Conservation (phyloP, 352 stramenopile genomes). For the Globisporangium canariense region DNA sequence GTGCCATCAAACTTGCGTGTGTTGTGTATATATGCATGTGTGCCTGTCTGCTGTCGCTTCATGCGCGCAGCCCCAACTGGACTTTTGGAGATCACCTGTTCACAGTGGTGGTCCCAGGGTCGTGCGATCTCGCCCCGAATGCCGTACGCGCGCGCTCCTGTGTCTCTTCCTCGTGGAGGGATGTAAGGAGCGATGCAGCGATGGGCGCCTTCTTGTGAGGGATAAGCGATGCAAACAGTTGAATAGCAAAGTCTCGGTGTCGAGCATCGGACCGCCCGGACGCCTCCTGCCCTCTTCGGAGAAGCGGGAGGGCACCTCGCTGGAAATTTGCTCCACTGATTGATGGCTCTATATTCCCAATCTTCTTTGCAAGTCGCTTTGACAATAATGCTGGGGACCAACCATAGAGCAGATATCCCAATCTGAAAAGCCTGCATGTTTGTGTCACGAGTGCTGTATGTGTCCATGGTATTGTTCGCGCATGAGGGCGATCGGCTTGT, state of each 20-base stretch:
- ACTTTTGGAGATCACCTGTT: conserved; percentile 81
- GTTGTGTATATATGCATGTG: background rate
- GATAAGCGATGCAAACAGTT: conserved; percentile 90
- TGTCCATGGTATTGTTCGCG: background rate
- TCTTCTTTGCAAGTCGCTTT: conserved; percentile 85
- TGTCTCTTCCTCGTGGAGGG: conserved; percentile 10
- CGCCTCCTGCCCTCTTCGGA: conserved; percentile 9
- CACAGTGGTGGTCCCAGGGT: conserved; percentile 85
- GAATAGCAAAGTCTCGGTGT: conserved; percentile 88
- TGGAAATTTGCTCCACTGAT: conserved; percentile 85
- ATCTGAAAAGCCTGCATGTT: conserved; percentile 12
- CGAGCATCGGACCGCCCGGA: conserved; percentile 75
- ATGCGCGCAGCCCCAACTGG: conserved; percentile 48
- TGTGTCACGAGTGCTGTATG: background rate
- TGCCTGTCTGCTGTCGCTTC: conserved; percentile 11
- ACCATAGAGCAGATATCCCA: conserved; percentile 86
- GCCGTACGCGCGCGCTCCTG: conserved; percentile 17
- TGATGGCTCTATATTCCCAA: conserved; percentile 92
- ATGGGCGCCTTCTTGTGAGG: conserved; percentile 57
- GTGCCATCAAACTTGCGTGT: background rate
- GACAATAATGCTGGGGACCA: conserved; percentile 88
- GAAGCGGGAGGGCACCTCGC: conserved; percentile 19
- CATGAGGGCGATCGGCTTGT: background rate
- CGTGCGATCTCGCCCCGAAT: conserved; percentile 78
- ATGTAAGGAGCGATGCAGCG: conserved; percentile 7